Evolutionary conservation across 73 alveolate genomes (phyloP).

Genomic region (Tetrahymena elliotti): DNA sequence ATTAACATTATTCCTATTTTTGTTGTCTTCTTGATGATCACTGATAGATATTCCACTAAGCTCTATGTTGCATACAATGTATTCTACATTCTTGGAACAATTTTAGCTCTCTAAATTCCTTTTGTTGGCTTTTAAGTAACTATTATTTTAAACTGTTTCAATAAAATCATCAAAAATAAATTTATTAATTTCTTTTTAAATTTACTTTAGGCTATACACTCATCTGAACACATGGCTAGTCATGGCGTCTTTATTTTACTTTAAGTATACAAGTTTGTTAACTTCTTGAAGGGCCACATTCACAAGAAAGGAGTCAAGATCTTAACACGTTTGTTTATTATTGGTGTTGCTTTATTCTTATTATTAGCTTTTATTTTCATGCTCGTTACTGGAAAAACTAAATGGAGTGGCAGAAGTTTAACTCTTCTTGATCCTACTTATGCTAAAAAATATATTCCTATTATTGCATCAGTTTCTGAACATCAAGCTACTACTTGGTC

Average conservation of each 20-base stretch:
- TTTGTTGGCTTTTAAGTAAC: constrained; percentile 70
- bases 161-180: not conserved
- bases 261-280: constrained; percentile 50
- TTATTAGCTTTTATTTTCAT: constrained; percentile 50
- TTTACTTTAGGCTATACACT: constrained; percentile 45
- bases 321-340: constrained; percentile 49
- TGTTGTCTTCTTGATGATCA: constrained; percentile 66
- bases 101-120: constrained; percentile 88
- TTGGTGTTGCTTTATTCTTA: constrained; percentile 47
- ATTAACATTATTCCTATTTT: constrained; percentile 85
- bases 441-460: constrained; percentile 81
- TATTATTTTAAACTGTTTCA: not conserved
- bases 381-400: constrained; percentile 63
- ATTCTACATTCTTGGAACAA: constrained; percentile 82
- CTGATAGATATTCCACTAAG: constrained; percentile 76
- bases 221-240: constrained; percentile 82
- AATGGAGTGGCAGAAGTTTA: constrained; percentile 77
- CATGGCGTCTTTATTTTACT: constrained; percentile 76
- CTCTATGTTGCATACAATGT: constrained; percentile 81
- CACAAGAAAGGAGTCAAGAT: constrained; percentile 57
- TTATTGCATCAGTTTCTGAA: constrained; percentile 86
- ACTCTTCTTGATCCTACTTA: constrained; percentile 83
- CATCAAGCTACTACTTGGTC: constrained; percentile 92
- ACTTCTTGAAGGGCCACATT: constrained; percentile 55
- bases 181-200: not conserved